phyloP scores from a whole-genome alignment of 257 asterid species.

The Jaltomata sinuosa region DNA sequence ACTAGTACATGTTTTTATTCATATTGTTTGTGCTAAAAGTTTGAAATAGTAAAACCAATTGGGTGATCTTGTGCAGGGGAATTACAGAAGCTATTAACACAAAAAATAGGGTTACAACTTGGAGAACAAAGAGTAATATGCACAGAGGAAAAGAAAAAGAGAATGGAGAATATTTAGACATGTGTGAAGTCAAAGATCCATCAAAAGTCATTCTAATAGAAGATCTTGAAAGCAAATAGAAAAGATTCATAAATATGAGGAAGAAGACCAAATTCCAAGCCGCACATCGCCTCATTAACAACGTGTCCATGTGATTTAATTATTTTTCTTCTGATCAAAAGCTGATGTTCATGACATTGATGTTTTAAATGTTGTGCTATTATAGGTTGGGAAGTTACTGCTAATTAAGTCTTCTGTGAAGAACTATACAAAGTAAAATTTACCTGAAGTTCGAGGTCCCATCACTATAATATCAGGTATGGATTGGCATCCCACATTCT shows the following conservation, averaged over 20 bases:
- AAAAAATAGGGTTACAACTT: constrained; percentile 46
- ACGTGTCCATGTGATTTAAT: constrained; percentile 10
- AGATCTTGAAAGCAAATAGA: constrained; percentile 44
- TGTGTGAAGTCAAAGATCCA: constrained; percentile 48
- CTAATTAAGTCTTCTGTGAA: constrained; percentile 72
- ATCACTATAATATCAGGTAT: constrained; percentile 87
- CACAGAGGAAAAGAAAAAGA: constrained; percentile 56
- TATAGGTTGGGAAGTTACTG: constrained; percentile 88
- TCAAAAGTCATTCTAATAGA: constrained; percentile 44
- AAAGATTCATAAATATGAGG: constrained; percentile 34
- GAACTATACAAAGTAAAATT: constrained; percentile 80
- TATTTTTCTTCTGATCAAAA: neutral
- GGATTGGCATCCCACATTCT: neutral
- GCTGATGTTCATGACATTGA: neutral
- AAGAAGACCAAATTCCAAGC: constrained; percentile 46
- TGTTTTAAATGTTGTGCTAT: neutral
- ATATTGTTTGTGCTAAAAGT: too few species aligned
- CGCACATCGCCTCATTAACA: constrained; percentile 32
- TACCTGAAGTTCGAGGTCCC: constrained; percentile 90
- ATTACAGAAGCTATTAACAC: constrained; percentile 46
- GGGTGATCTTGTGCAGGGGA: constrained; percentile 27
- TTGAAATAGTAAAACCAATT: neutral
- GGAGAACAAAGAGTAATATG: constrained; percentile 48
- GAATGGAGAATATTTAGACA: constrained; percentile 49
- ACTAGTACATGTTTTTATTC: too few species aligned